Evolutionary conservation across 805 yeast genomes (phyloP), one percentile per base, ranked within the genome.

Genomic region (Starmerella davenportii): DNA sequence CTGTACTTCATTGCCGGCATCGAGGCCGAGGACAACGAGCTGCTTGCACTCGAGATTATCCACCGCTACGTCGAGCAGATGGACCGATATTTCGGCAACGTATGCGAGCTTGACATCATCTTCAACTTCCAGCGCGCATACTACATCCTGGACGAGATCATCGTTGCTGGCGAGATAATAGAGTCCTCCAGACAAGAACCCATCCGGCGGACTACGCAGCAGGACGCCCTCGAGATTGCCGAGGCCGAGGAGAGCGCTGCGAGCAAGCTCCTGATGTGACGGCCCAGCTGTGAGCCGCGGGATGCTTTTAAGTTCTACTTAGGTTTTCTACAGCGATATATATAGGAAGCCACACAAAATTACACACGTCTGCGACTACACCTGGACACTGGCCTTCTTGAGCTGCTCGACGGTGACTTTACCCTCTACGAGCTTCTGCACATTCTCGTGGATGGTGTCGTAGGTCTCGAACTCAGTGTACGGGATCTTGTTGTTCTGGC

Each of bases 111-210:
- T 51, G 98, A 90, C 60, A 90, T 90, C 45, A 90, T 90, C 36
- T 90, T 90, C 69, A 90, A 92, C 53, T 90, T 90, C 61, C 80
- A 79, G 50, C 79, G 80, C 54, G 95, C 96, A 0, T 90, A 90
- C 57, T 79, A 81, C 58, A 77, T 90, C 11, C 63, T 90, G 46
- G 94, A 90, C 57, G 98, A 90, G 56, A 64, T 90, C 48, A 59
- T 90, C 36, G 68, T 87, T 44, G 95, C 85, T 48, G 98, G 98
- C 0, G 75, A 77, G 36, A 58, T 90, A 17, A 79, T 79, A 46
- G 98, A 90, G 54, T 70, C 81, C 33, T 76, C 87, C 13, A 74
- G 76, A 48, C 69, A 73, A 39, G 95, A 80, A 51, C 82, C 84
- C 2, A 60, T 87, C 45, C 68, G 75, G 44, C 65, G 79, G 40